A percentile compares a stretch with the other conserved stretches of the same genome.
These are phyloP conservation scores for Alternaria triticina DNA, from an alignment of 2,329 filamentous ascomycete genomes.

Conservation along the genomic window DNA sequence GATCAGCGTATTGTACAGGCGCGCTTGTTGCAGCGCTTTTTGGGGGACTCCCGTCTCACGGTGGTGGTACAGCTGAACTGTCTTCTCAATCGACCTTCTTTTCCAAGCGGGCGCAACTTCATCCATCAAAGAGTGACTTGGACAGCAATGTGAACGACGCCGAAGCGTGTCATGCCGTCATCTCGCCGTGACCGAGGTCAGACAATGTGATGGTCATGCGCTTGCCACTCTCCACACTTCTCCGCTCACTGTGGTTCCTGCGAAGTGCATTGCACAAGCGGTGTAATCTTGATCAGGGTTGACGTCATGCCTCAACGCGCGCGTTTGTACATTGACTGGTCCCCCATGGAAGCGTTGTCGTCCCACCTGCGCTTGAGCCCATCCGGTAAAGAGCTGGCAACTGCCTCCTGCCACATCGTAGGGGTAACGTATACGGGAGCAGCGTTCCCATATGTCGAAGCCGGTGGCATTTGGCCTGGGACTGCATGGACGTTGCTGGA, in stretches of 20 bases:
- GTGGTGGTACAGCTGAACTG: not conserved
- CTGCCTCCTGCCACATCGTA: conserved; percentile 59
- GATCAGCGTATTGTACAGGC: conserved; percentile 27
- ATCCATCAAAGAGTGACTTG: not conserved
- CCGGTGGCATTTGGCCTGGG: conserved; percentile 40
- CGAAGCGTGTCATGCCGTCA: not conserved
- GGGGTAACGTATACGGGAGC: conserved; percentile 53
- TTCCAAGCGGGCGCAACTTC: not conserved
- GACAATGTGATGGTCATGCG: not conserved
- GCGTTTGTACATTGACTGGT: conserved; percentile 49
- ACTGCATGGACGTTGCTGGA: conserved; percentile 37
- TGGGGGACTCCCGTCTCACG: not conserved
- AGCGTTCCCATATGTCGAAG: conserved; percentile 42
- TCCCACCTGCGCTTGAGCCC: conserved; percentile 56
- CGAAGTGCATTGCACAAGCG: not conserved
- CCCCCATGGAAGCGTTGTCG: conserved; percentile 45
- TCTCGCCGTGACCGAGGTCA: not conserved
- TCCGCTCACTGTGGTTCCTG: not conserved
- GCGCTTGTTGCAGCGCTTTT: conserved; percentile 13
- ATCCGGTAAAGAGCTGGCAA: conserved; percentile 50
- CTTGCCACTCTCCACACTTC: conserved; percentile 2
- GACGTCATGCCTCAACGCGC: conserved; percentile 35
- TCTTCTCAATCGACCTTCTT: not conserved
- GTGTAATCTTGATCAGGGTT: not conserved
- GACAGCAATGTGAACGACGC: not conserved